Conservation (phyloP, 2,329 filamentous ascomycete genomes). For the Phialocephala subalpina region DNA sequence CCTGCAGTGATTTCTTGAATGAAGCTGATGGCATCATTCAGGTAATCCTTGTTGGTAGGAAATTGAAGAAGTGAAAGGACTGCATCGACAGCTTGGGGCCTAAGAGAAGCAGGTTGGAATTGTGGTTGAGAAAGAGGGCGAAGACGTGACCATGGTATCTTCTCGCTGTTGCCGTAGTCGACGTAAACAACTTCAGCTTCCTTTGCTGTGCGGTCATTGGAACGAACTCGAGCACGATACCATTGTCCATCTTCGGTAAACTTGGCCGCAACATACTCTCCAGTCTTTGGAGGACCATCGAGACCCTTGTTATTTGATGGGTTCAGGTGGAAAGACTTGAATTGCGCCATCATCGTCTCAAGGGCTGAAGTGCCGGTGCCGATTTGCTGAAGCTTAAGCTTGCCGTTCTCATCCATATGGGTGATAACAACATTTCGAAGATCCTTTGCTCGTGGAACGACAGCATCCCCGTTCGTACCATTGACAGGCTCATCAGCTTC, state of each 20-base stretch:
- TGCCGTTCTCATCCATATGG: slow-evolving; percentile 83
- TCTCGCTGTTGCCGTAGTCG: slow-evolving; percentile 96
- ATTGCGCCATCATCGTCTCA: slow-evolving; percentile 87
- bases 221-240: slow-evolving; percentile 91
- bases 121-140: slow-evolving; percentile 81
- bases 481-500: slow-evolving; percentile 60
- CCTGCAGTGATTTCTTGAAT: slow-evolving; percentile 78
- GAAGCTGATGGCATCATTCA: slow-evolving; percentile 79
- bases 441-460: slow-evolving; percentile 74
- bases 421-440: slow-evolving; percentile 96
- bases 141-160: slow-evolving; percentile 83
- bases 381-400: slow-evolving; percentile 90
- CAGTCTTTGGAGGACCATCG: slow-evolving; percentile 81
- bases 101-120: slow-evolving; percentile 83
- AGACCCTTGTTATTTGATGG: slow-evolving; percentile 80
- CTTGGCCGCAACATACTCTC: slow-evolving; percentile 89
- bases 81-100: slow-evolving; percentile 86
- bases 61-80: slow-evolving; percentile 90
- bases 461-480: slow-evolving; percentile 59
- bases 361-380: slow-evolving; percentile 86
- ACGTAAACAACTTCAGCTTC: slow-evolving; percentile 92
- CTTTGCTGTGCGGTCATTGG: slow-evolving; percentile 91
- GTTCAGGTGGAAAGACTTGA: slow-evolving; percentile 90
- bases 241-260: slow-evolving; percentile 91
- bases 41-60: slow-evolving; percentile 82